Evolutionary conservation across 1,284 basidiomycete genomes (phyloP).

Genomic region (Malassezia furfur): DNA sequence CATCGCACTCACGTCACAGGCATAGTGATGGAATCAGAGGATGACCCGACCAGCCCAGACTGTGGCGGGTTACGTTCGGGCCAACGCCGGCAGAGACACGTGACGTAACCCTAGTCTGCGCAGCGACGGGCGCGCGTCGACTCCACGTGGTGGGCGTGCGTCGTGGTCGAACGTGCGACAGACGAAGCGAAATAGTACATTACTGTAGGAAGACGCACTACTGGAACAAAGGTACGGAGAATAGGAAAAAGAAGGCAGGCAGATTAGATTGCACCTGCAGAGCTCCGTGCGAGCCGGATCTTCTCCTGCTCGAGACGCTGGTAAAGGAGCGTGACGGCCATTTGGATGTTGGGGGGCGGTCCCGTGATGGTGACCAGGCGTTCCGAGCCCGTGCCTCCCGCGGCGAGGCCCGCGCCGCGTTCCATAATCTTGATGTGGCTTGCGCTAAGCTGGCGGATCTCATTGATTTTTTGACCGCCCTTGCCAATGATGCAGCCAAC

Average conservation of each 20-base stretch:
- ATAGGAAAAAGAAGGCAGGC: not conserved
- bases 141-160: too few species aligned
- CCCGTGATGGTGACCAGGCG: conserved; percentile 55
- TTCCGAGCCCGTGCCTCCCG: conserved; percentile 49
- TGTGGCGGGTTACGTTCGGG: too few species aligned
- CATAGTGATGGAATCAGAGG: not conserved
- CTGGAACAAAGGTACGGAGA: too few species aligned
- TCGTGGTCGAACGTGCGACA: too few species aligned
- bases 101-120: too few species aligned
- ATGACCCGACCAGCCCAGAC: too few species aligned
- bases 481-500: conserved; percentile 99
- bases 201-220: not conserved
- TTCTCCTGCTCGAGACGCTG: conserved; percentile 52
- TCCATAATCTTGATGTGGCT: conserved; percentile 99
- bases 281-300: conserved; percentile 32
- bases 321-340: conserved; percentile 88
- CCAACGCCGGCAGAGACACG: too few species aligned
- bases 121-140: too few species aligned
- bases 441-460: conserved; percentile 85
- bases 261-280: conserved; percentile 2
- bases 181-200: not conserved
- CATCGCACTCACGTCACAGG: conserved; percentile 11
- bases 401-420: conserved; percentile 53
- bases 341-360: conserved; percentile 83
- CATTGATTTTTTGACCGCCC: conserved; percentile 96